Percentiles rank a stretch among this genome's conserved stretches.
These are phyloP conservation scores for Eruca vesicaria DNA, from an alignment of 441 rosid species.

Conservation along the genomic window DNA sequence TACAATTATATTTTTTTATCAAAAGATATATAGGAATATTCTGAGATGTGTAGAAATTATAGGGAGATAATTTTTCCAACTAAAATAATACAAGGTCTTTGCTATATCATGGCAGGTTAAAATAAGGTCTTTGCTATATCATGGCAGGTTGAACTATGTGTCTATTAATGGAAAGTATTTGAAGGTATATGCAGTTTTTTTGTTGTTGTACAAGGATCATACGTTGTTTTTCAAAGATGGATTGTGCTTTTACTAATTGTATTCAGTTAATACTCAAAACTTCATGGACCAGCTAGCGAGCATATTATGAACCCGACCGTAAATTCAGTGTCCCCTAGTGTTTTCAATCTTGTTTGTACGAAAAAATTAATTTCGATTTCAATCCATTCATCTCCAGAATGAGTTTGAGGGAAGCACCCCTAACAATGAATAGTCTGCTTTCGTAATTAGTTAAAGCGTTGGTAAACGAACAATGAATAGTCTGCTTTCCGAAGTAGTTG, in stretches of 20 bases:
- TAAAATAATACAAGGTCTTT: constrained; percentile 15
- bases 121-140: constrained; percentile 1
- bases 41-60: constrained; percentile 6
- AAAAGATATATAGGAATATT: background rate
- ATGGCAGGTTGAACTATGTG: constrained; percentile 27
- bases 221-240: background rate
- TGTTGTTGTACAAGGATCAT: background rate
- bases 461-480: no score
- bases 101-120: background rate
- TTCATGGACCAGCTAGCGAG: background rate
- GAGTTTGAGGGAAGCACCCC: background rate
- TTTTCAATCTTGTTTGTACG: background rate
- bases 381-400: background rate
- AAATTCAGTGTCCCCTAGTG: background rate
- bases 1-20: background rate
- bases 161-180: background rate
- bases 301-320: background rate
- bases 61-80: background rate
- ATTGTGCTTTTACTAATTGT: background rate
- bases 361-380: background rate
- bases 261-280: background rate
- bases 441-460: no score
- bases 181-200: background rate
- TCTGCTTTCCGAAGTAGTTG: no score
- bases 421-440: background rate